A percentile compares a stretch with the other conserved stretches of the same genome.
phyloP scores from a whole-genome alignment of 192 early-diverging fungal species.

The Mortierella hygrophila region DNA sequence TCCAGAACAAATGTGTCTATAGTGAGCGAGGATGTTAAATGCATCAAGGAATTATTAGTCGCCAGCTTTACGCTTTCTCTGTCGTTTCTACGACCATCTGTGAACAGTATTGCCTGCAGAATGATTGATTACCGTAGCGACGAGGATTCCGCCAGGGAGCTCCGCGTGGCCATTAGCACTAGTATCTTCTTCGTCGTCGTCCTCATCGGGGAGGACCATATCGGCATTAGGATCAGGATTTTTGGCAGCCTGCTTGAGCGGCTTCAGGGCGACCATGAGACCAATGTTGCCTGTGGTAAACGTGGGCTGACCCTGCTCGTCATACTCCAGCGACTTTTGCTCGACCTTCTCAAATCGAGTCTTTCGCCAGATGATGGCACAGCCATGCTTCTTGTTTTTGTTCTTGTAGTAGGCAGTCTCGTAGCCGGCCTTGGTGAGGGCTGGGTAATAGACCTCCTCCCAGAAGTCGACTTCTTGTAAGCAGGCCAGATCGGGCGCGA shows the following conservation, averaged over 20 bases:
- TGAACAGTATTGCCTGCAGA: too few relatives aligned
- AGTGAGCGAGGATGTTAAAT: background rate
- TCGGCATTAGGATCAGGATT: conserved; percentile 54
- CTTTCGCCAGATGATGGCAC: conserved; percentile 52
- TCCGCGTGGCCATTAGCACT: background rate
- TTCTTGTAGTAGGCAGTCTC: conserved; percentile 45
- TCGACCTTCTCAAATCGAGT: conserved; percentile 46
- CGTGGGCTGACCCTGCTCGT: conserved; percentile 47
- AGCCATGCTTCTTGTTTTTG: conserved; percentile 50
- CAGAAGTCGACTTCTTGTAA: conserved; percentile 69
- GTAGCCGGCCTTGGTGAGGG: conserved; percentile 48
- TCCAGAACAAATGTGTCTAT: conserved; percentile 56
- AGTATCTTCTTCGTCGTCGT: background rate
- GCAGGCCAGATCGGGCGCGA: conserved; percentile 67
- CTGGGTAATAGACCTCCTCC: conserved; percentile 42
- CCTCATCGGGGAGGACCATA: conserved; percentile 43
- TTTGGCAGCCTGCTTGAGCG: conserved; percentile 13
- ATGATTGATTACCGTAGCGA: conserved; percentile 34
- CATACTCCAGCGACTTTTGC: conserved; percentile 41
- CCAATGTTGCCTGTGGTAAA: conserved; percentile 50
- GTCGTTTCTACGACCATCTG: background rate
- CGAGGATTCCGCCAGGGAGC: conserved; percentile 39
- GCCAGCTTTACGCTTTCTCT: background rate
- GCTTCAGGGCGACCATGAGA: conserved; percentile 49
- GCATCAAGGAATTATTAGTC: background rate